Percentiles rank a stretch among this genome's conserved stretches.
phyloP scores from a whole-genome alignment of 768 basidiomycete genomes.

The Leccinum variicolor region DNA sequence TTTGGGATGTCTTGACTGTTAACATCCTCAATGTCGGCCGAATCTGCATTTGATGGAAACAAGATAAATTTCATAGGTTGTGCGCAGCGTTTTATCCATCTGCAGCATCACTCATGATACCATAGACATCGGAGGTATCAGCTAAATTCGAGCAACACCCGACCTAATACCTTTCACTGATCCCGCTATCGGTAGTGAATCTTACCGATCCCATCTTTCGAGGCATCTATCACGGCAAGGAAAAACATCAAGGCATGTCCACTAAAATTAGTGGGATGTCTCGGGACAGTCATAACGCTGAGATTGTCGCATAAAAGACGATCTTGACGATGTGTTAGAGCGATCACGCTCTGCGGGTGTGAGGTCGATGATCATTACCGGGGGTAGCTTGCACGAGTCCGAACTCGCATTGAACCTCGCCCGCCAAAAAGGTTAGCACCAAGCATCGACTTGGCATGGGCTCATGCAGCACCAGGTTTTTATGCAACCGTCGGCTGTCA shows the following conservation, averaged over 20 bases:
- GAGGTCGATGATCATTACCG: slow-evolving; percentile 72
- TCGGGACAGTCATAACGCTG: neutral
- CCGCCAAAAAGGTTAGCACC: slow-evolving; percentile 43
- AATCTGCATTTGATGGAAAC: too few relatives aligned
- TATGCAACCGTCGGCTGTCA: slow-evolving; percentile 80
- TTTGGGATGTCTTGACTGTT: too few relatives aligned
- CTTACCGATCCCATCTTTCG: slow-evolving; percentile 58
- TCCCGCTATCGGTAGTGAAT: slow-evolving; percentile 35
- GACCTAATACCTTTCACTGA: neutral
- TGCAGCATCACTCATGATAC: neutral
- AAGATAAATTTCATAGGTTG: slow-evolving; percentile 35
- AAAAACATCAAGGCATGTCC: slow-evolving; percentile 47
- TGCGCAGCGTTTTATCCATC: neutral
- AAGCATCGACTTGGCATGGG: neutral
- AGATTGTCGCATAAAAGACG: slow-evolving; percentile 40
- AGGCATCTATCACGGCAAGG: slow-evolving; percentile 46
- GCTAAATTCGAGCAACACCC: neutral
- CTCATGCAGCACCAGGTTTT: slow-evolving; percentile 38
- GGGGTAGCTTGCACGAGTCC: slow-evolving; percentile 66
- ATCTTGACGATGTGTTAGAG: slow-evolving; percentile 54
- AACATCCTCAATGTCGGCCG: too few relatives aligned
- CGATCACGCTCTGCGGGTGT: slow-evolving; percentile 61
- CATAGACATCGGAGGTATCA: slow-evolving; percentile 40
- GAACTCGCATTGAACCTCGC: slow-evolving; percentile 59
- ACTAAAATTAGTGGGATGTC: neutral